phyloP scores from a whole-genome alignment of 768 basidiomycete species.

The Boletus pseudo-olivaceus region DNA sequence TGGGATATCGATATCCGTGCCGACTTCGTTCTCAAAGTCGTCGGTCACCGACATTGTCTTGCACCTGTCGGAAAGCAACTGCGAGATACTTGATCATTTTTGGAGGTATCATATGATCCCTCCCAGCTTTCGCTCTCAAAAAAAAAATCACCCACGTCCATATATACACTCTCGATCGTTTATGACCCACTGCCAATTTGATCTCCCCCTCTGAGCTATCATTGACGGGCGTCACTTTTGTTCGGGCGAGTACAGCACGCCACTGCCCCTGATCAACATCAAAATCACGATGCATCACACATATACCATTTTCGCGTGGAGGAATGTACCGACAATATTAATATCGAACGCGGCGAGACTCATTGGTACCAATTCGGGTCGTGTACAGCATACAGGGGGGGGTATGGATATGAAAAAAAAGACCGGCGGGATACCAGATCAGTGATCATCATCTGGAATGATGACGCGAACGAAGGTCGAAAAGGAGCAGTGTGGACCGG shows the following conservation, averaged over 20 bases:
- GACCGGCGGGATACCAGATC: not conserved
- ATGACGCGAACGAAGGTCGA: slow-evolving; percentile 8
- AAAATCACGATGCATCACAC: not conserved
- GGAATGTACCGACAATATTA: not conserved
- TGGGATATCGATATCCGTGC: no score
- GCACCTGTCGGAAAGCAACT: no score
- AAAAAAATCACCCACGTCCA: no score
- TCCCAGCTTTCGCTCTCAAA: no score
- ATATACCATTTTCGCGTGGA: not conserved
- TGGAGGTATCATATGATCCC: no score
- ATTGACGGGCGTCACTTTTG: no score
- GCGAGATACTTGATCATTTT: no score
- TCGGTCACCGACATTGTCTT: no score
- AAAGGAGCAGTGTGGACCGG: slow-evolving; percentile 1
- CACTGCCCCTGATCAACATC: not conserved
- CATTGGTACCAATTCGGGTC: not conserved
- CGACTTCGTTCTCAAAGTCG: no score
- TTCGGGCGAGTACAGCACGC: not conserved
- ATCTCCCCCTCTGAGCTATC: not conserved
- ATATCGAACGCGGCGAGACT: not conserved
- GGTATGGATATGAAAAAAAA: not conserved
- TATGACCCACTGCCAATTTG: not conserved
- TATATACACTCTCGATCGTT: not conserved
- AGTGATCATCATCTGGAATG: no score
- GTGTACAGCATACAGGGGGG: slow-evolving; percentile 5